Evolutionary conservation across 352 stramenopile genomes (phyloP).

Genomic region (Phytophthora hibernalis): DNA sequence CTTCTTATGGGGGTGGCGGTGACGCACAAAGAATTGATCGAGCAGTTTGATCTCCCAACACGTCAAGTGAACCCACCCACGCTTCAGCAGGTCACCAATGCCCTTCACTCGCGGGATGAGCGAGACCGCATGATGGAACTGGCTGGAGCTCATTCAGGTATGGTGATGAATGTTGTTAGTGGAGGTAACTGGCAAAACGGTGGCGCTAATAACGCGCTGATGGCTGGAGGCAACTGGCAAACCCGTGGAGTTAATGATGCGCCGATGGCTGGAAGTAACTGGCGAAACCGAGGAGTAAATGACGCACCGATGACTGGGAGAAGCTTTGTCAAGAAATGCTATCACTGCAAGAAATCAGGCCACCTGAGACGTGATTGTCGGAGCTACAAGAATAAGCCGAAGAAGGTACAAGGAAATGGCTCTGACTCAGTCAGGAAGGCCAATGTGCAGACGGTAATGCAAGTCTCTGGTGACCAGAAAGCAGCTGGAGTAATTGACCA

Average conservation of each 20-base stretch:
- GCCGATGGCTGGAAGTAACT: too few relatives aligned
- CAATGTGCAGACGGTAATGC: background rate
- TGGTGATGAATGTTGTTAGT: background rate
- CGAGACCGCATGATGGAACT: conserved; percentile 3
- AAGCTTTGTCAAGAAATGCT: conserved; percentile 3
- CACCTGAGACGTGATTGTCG: background rate
- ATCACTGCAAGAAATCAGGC: conserved; percentile 3
- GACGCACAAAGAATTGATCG: conserved; percentile 5
- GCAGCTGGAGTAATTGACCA: background rate
- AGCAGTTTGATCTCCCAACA: conserved; percentile 14
- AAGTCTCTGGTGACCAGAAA: background rate
- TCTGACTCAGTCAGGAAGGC: background rate
- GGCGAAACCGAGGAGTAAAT: too few relatives aligned
- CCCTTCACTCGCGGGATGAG: conserved; percentile 8
- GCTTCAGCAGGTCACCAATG: conserved; percentile 11
- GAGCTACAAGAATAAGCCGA: conserved; percentile 6
- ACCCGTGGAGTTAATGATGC: too few relatives aligned
- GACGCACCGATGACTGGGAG: background rate
- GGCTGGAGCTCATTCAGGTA: background rate
- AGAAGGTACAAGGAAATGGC: background rate
- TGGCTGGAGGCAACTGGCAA: too few relatives aligned
- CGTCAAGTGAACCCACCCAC: conserved; percentile 13
- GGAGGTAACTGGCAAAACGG: background rate
- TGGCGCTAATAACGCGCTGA: too few relatives aligned
- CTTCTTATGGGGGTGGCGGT: background rate